phyloP scores from a whole-genome alignment of 129 eudicot species.

The Dittrichia graveolens region DNA sequence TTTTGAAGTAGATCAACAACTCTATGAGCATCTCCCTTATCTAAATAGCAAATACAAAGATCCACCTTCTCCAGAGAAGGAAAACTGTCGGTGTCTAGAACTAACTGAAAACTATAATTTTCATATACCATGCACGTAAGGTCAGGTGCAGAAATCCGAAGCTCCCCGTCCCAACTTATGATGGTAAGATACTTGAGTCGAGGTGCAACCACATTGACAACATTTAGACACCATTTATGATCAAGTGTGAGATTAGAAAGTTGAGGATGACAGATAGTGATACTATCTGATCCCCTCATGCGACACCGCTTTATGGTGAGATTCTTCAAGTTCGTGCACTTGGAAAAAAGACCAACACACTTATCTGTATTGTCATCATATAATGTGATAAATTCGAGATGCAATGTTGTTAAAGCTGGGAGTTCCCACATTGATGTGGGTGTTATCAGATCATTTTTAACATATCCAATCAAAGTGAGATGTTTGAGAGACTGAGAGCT shows the following conservation, averaged over 20 bases:
- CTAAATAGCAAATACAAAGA: neutral
- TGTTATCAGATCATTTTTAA: neutral
- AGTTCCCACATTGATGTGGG: neutral
- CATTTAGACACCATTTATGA: neutral
- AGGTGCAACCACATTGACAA: neutral
- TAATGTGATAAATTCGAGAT: neutral
- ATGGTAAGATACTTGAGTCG: slow-evolving; percentile 18
- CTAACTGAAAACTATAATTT: neutral
- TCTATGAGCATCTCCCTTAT: neutral
- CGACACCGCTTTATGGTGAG: neutral
- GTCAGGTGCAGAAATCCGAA: slow-evolving; percentile 9
- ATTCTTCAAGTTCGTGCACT: slow-evolving; percentile 23
- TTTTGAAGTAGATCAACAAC: slow-evolving; percentile 15
- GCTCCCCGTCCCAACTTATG: neutral
- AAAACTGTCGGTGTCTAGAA: neutral
- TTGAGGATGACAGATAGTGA: slow-evolving; percentile 4
- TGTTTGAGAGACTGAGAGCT: slow-evolving; percentile 7
- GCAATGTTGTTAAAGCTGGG: slow-evolving; percentile 16
- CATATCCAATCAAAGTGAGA: neutral
- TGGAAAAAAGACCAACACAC: slow-evolving; percentile 13
- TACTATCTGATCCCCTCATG: neutral
- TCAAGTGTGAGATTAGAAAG: neutral
- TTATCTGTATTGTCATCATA: neutral
- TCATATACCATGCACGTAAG: neutral
- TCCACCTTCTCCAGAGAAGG: slow-evolving; percentile 5